Evolutionary conservation across 805 yeast species (phyloP).

Genomic region (Metschnikowia bowlesiae): DNA sequence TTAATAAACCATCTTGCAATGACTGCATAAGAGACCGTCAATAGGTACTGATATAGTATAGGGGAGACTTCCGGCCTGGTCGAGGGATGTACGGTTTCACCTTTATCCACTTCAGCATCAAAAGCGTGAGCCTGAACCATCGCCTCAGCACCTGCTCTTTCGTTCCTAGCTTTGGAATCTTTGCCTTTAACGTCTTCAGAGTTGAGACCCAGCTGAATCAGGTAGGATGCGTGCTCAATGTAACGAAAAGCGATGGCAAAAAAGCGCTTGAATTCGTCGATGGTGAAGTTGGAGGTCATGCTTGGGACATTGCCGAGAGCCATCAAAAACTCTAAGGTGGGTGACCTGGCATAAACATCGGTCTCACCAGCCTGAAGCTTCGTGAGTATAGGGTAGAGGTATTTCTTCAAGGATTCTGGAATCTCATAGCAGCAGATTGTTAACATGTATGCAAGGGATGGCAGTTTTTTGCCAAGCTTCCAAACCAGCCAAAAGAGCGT

Average conservation of each 20-base stretch:
- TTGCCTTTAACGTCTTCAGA: conserved; percentile 7
- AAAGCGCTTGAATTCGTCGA: conserved; percentile 72
- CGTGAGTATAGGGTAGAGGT: conserved; percentile 62
- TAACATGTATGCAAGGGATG: conserved; percentile 69
- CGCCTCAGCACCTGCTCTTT: neutral
- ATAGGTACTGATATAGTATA: conserved; percentile 54
- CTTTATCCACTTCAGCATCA: conserved; percentile 49
- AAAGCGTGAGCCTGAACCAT: conserved; percentile 28
- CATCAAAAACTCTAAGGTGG: conserved; percentile 68
- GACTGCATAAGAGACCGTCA: conserved; percentile 61
- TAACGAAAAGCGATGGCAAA: conserved; percentile 81
- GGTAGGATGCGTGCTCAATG: conserved; percentile 65
- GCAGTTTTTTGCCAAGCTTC: conserved; percentile 77
- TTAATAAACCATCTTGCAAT: conserved; percentile 70
- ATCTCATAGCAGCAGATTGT: conserved; percentile 78
- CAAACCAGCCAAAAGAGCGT: conserved; percentile 55
- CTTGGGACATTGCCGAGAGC: conserved; percentile 63
- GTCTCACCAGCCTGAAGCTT: conserved; percentile 72
- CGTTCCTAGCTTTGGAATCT: conserved; percentile 6
- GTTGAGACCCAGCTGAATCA: conserved; percentile 22
- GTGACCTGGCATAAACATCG: conserved; percentile 62
- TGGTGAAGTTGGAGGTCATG: conserved; percentile 65
- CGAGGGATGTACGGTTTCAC: no score
- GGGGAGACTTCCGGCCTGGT: conserved; percentile 46
- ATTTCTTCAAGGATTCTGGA: conserved; percentile 68